phyloP scores from a whole-genome alignment of 2,329 filamentous ascomycete genomes.

The Daldinia sp. region DNA sequence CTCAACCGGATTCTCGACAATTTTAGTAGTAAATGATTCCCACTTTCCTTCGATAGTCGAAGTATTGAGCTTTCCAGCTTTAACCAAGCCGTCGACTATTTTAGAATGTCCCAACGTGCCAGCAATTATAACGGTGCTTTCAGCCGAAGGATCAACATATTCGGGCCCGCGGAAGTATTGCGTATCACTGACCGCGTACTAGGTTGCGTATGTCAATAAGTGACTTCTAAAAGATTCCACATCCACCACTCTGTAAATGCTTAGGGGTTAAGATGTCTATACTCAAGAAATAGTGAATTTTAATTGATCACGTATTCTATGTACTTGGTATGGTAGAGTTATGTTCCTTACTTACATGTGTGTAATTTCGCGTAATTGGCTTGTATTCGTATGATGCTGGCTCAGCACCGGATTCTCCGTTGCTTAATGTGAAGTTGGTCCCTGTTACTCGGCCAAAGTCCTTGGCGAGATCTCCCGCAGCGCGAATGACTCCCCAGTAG shows the following conservation, averaged over 20 bases:
- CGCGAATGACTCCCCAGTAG: constrained; percentile 76
- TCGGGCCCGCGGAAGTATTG: constrained; percentile 60
- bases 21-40: constrained; percentile 74
- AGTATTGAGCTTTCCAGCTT: constrained; percentile 68
- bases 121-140: constrained; percentile 72
- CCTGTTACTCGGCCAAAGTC: constrained; percentile 81
- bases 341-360: constrained; percentile 53
- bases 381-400: constrained; percentile 58
- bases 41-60: constrained; percentile 70
- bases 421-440: constrained; percentile 70
- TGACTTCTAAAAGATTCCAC: neutral
- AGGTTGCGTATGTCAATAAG: constrained; percentile 5
- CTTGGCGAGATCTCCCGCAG: constrained; percentile 73
- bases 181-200: constrained; percentile 60
- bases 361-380: constrained; percentile 62
- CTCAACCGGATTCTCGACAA: constrained; percentile 69
- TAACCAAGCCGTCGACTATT: constrained; percentile 69
- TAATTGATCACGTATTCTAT: neutral
- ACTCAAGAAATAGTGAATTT: neutral
- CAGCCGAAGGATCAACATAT: constrained; percentile 56
- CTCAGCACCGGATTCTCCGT: constrained; percentile 55
- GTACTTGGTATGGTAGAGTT: neutral
- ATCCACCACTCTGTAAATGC: neutral
- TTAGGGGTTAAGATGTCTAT: neutral
- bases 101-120: constrained; percentile 75